phyloP scores from a whole-genome alignment of 768 basidiomycete genomes.

The Termitomyces sp. region DNA sequence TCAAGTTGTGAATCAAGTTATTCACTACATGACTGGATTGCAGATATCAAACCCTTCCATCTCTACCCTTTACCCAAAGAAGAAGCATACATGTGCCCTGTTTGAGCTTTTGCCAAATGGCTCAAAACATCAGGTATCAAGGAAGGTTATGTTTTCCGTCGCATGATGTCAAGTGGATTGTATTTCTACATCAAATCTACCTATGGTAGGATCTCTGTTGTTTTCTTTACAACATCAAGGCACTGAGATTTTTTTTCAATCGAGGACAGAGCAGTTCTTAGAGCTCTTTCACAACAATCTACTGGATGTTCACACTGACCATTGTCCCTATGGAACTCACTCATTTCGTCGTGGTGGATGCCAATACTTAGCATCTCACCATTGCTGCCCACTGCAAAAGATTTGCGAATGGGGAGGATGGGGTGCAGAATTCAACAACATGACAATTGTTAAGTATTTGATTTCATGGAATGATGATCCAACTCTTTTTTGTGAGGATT shows the following conservation, averaged over 20 bases:
- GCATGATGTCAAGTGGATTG: conserved; percentile 25
- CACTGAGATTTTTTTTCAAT: too few relatives aligned
- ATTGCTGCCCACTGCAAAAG: conserved; percentile 30
- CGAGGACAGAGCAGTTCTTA: conserved; percentile 35
- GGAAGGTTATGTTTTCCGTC: conserved; percentile 30
- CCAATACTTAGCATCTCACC: too few relatives aligned
- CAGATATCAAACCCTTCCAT: conserved; percentile 28
- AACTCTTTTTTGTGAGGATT: conserved; percentile 27
- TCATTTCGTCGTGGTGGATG: too few relatives aligned
- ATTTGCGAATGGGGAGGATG: conserved; percentile 41
- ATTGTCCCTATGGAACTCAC: too few relatives aligned
- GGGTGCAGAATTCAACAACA: conserved; percentile 31
- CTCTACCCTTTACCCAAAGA: conserved; percentile 19
- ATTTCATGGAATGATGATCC: conserved; percentile 38
- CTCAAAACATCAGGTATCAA: too few relatives aligned
- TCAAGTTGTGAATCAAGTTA: too few relatives aligned
- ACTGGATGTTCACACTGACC: conserved; percentile 34
- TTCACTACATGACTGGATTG: too few relatives aligned
- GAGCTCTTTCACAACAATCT: conserved; percentile 38
- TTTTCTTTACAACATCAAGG: too few relatives aligned
- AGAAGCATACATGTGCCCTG: conserved; percentile 30
- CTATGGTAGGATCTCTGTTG: conserved; percentile 28
- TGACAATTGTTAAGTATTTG: conserved; percentile 40
- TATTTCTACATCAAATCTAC: conserved; percentile 14
- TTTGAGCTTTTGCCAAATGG: too few relatives aligned